These are phyloP conservation scores for Aspergillus udagawae DNA, from an alignment of 2,329 filamentous ascomycete species.

Conservation along the genomic window DNA sequence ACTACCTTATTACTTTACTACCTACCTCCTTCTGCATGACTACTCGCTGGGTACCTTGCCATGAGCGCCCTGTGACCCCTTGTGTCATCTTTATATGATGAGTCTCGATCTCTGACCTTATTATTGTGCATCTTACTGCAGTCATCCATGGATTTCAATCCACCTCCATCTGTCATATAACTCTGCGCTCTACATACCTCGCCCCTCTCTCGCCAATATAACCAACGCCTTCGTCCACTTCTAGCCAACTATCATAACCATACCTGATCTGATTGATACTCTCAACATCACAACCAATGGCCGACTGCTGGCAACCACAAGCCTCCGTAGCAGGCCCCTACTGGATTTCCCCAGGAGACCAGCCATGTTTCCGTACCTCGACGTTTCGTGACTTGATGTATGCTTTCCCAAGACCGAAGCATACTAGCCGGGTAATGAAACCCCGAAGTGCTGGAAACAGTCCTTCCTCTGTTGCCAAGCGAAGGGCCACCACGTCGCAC, in stretches of 20 bases:
- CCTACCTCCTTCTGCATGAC: neutral
- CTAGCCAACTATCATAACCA: neutral
- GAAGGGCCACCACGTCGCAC: conserved; percentile 54
- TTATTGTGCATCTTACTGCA: conserved; percentile 15
- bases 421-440: conserved; percentile 53
- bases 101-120: conserved; percentile 15
- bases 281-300: conserved; percentile 23
- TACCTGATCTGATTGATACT: conserved; percentile 4
- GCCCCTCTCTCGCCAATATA: neutral
- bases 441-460: conserved; percentile 66
- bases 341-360: conserved; percentile 22
- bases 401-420: conserved; percentile 50
- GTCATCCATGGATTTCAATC: conserved; percentile 17
- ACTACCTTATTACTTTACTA: conserved; percentile 1
- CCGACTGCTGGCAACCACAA: conserved; percentile 26
- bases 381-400: conserved; percentile 39
- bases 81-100: conserved; percentile 20
- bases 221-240: neutral
- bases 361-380: conserved; percentile 18
- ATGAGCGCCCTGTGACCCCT: conserved; percentile 17
- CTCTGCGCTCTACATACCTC: neutral
- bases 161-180: conserved; percentile 17
- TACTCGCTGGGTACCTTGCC: conserved; percentile 17
- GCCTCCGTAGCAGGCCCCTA: conserved; percentile 23
- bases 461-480: conserved; percentile 47